Conservation (phyloP, 2,329 filamentous ascomycete species). For the Tolypocladium tropicale region DNA sequence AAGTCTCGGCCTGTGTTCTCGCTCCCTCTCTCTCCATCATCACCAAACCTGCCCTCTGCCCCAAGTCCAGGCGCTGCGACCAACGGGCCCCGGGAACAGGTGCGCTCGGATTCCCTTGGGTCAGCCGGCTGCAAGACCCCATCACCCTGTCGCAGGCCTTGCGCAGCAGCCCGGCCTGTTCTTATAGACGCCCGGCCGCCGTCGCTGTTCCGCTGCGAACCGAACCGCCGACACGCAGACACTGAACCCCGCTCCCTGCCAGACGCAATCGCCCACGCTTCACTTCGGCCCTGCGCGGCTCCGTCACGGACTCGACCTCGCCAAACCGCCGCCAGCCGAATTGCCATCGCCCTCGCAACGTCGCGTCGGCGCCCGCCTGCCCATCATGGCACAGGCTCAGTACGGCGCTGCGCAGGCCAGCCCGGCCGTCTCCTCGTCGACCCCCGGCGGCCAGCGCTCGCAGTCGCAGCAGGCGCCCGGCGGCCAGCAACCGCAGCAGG, state of each 20-base stretch:
- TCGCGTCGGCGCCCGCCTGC: slow-evolving; percentile 2
- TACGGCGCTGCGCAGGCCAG: slow-evolving; percentile 9
- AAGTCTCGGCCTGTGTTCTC: neutral
- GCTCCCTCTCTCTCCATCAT: neutral
- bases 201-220: neutral
- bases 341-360: slow-evolving; percentile 4
- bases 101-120: neutral
- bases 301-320: slow-evolving; percentile 12
- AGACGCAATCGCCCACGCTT: neutral
- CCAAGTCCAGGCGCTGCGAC: neutral
- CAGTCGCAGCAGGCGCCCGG: slow-evolving; percentile 8
- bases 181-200: neutral
- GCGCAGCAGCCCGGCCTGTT: neutral
- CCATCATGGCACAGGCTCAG: slow-evolving; percentile 11
- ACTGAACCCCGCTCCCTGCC: slow-evolving; percentile 2
- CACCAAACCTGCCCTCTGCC: neutral
- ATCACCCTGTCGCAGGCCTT: neutral
- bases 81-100: neutral
- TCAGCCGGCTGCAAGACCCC: neutral
- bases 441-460: slow-evolving; percentile 7
- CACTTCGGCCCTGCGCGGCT: slow-evolving; percentile 6
- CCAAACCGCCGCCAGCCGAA: slow-evolving; percentile 26
- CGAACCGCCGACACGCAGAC: neutral
- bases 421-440: slow-evolving; percentile 9
- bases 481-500: slow-evolving; percentile 4